Evolutionary conservation across 78 protist species (phyloP), one percentile per base, ranked within the genome.

Genomic region (Bodo saltans): DNA sequence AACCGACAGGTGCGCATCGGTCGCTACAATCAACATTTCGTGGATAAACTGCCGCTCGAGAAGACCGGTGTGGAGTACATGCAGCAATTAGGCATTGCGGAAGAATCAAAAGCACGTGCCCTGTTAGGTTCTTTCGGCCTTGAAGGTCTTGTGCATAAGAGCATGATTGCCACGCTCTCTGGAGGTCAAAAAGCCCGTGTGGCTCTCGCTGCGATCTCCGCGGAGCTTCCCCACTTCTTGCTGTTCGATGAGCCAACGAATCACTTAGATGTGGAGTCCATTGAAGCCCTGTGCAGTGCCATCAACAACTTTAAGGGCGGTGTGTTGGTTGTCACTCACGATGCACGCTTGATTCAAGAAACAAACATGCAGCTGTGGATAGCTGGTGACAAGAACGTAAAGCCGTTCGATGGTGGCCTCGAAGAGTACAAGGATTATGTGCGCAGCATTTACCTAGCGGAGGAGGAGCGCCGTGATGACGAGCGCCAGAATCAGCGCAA

Each of bases 111-210:
- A 26, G 70, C 74, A 2, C 12, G 81, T 23, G 83, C 42, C 30
- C 17, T 69, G 30, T 33, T 53, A 21, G 70, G 78, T 40, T n/a
- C 88, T 29, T 87, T 88, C 82, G 94, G 93, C 69, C 38, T 93
- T 82, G 72, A 60, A 41, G 83, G 87, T n/a, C 40, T 67, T 0
- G 37, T 75, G 27, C 88, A 85, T 41, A 42, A 83, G 27, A 91
- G 89, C 42, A 79, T 81, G 52, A 88, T 93, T 80, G 17, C 29
- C 0, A 69, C 91, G 3, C 80, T 94, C 71, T 90, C 94, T 32
- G 99, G 98, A 12, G 99, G 99, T 35, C 98, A 97, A 90, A 90
- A 92, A 83, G 78, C 90, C 70, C 91, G 98, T 38, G 96, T 97
- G 38, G 96, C 91, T 72, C 85, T 97, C 26, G 97, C 97, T 11